Base-by-base conservation (phyloP, 176 grass and related monocot species). In the Cymbopogon citratus region DNA sequence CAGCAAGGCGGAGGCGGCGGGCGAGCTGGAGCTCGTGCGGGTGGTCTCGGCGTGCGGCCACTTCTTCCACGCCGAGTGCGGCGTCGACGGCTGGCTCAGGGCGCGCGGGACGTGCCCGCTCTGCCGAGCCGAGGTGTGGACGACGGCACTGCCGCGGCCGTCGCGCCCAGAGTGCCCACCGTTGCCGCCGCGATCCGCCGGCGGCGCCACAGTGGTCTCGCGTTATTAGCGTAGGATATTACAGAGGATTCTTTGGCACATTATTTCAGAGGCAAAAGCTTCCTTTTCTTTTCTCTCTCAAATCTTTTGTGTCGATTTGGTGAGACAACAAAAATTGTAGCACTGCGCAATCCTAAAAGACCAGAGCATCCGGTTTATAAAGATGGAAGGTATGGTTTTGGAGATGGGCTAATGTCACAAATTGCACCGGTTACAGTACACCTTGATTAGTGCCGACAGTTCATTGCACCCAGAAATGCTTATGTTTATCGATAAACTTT, bases 1-100 rank as follows among this genome's bases (percentile, higher is more conserved):
- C 16, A 19, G 1, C 18, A 51, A 7, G 35, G 35, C 35, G n/a
- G n/a, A n/a, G n/a, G 54, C 54, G 15, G 31, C 19, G 25, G 57
- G 14, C 48, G 48, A 19, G 5, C 12, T 45, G 13, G 72, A 69
- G 80, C 72, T 86, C 21, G 65, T 89, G 73, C 80, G 84, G 63
- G 57, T 81, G 38, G 54, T 92, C 76, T 77, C 56, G 44, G 80
- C 62, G 40, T 93, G 91, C 45, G 72, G 91, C 16, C 84, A 93
- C 67, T 83, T 93, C 63, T 90, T 81, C 76, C 87, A 93, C 70
- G 65, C 26, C 1, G 28, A 21, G 19, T 90, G 90, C 35, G 73
- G 34, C 16, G 1, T 87, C 45, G 90, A 92, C 13, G 1, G 1
- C 5, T 92, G 87, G 87, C 54, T 89, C 65, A 80, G 74, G 75